Evolutionary conservation across 2,329 filamentous ascomycete species (phyloP).

Genomic region (Talaromyces sp.): DNA sequence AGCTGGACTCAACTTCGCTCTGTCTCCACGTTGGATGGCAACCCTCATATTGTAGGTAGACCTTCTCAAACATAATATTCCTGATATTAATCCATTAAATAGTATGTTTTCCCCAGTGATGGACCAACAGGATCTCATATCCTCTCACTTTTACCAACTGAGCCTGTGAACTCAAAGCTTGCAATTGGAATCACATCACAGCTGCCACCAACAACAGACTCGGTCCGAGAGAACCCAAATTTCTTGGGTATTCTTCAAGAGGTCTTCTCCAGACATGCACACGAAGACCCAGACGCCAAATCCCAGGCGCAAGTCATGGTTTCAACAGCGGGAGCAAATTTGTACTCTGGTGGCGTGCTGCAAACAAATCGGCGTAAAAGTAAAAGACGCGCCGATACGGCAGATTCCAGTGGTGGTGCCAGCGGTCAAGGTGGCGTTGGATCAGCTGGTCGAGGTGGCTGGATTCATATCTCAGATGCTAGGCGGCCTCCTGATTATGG

Average conservation of each 20-base stretch:
- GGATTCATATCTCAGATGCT: constrained; percentile 64
- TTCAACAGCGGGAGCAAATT: constrained; percentile 58
- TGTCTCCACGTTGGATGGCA: constrained; percentile 42
- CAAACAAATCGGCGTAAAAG: constrained; percentile 41
- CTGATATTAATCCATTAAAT: constrained; percentile 17
- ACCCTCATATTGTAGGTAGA: constrained; percentile 43
- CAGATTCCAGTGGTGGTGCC: constrained; percentile 57
- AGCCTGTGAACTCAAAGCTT: constrained; percentile 56
- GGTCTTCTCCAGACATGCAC: constrained; percentile 57
- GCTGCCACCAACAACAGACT: constrained; percentile 59
- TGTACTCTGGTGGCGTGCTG: constrained; percentile 55
- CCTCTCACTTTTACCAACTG: constrained; percentile 60
- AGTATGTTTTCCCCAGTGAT: constrained; percentile 57
- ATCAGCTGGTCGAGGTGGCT: constrained; percentile 61
- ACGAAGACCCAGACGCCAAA: constrained; percentile 58
- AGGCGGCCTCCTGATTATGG: constrained; percentile 65
- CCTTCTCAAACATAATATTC: background rate
- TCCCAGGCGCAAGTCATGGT: constrained; percentile 63
- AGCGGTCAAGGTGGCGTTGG: constrained; percentile 62
- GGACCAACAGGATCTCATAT: constrained; percentile 44
- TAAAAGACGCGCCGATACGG: constrained; percentile 40
- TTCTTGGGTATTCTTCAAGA: constrained; percentile 61
- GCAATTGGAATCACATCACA: constrained; percentile 58
- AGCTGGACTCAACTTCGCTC: constrained; percentile 31
- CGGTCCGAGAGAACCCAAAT: constrained; percentile 58